Evolutionary conservation across 305 asterid species (phyloP).

Genomic region (Fraxinus sp.): DNA sequence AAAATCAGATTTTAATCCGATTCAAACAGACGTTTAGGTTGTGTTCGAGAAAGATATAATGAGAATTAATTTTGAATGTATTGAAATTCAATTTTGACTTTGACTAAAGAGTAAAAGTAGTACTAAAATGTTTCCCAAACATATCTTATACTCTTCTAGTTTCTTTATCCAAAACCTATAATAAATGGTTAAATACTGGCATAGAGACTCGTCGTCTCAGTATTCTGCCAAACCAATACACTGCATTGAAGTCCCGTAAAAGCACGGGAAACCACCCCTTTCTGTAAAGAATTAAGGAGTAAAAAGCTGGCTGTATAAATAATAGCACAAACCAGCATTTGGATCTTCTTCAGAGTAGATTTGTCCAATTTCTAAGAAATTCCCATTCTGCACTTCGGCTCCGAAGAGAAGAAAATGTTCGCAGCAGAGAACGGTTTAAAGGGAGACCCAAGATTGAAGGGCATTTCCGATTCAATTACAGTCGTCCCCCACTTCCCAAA

Average conservation of each 20-base stretch:
- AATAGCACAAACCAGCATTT: conserved; percentile 40
- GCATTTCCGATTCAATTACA: conserved; percentile 72
- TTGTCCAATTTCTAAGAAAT: conserved; percentile 32
- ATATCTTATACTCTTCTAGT: not conserved
- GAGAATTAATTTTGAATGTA: not conserved
- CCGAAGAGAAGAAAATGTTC: conserved; percentile 47
- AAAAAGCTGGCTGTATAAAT: conserved; percentile 33
- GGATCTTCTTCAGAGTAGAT: conserved; percentile 51
- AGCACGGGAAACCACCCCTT: conserved; percentile 38
- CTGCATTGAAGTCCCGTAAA: conserved; percentile 29
- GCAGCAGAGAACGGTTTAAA: conserved; percentile 77
- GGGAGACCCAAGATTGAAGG: conserved; percentile 84
- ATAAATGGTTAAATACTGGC: not conserved
- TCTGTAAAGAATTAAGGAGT: conserved; percentile 16
- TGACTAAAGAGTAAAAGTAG: not conserved
- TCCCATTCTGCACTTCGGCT: conserved; percentile 11
- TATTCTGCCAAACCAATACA: conserved; percentile 16
- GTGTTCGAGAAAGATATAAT: no score
- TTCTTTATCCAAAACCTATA: not conserved
- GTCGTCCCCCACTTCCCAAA: conserved; percentile 83
- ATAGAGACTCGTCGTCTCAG: not conserved
- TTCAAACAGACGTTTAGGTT: no score
- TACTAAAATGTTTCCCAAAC: not conserved
- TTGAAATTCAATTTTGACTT: not conserved
- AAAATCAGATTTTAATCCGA: no score